These are phyloP conservation scores for Candida buenavistaensis DNA, from an alignment of 1,139 yeast species.

Conservation along the genomic window DNA sequence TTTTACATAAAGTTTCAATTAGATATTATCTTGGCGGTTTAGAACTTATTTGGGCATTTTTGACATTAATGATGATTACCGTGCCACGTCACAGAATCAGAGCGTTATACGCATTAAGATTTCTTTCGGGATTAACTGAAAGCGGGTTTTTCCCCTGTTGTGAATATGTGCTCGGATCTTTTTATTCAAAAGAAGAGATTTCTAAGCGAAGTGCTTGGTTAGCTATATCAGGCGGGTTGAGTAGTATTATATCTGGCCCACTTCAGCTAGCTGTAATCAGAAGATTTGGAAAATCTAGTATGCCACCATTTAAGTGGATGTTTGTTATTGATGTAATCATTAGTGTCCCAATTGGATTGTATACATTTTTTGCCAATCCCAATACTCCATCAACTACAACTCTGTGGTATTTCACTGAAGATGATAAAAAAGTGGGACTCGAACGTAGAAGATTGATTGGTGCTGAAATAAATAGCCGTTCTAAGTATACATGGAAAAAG, in stretches of 20 bases:
- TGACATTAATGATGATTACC: conserved; percentile 53
- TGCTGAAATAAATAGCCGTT: conserved; percentile 46
- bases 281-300: conserved; percentile 27
- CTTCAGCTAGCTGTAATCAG: conserved; percentile 34
- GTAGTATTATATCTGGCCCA: conserved; percentile 37
- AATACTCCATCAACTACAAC: conserved; percentile 41
- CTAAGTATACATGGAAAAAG: conserved; percentile 39
- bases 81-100: conserved; percentile 36
- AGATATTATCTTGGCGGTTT: conserved; percentile 54
- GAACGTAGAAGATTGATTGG: conserved; percentile 46
- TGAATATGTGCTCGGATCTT: conserved; percentile 51
- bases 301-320: conserved; percentile 40
- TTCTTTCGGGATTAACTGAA: conserved; percentile 58
- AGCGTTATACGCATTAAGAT: conserved; percentile 56
- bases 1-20: conserved; percentile 54
- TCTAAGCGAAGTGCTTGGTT: conserved; percentile 51
- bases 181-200: conserved; percentile 20
- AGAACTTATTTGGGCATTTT: conserved; percentile 57
- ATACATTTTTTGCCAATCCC: conserved; percentile 38
- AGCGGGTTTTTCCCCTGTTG: conserved; percentile 61
- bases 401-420: conserved; percentile 34
- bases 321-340: conserved; percentile 40
- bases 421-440: conserved; percentile 36
- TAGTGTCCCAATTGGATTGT: conserved; percentile 35
- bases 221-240: conserved; percentile 30